These are phyloP conservation scores for thale cress (Arabidopsis thaliana) DNA, from an alignment of 345 rosid species.

Conservation along the genomic window TAIR10.1 NC_003070.9:3145501-3146000, in stretches of 20 bases:
- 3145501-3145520: slow-evolving; percentile 84
- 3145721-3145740: slow-evolving; percentile 34
- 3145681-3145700: slow-evolving; percentile 39
- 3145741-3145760: slow-evolving; percentile 35
- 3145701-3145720: slow-evolving; percentile 47
- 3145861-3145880: slow-evolving; percentile 6
- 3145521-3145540: slow-evolving; percentile 67
- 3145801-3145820: slow-evolving; percentile 29
- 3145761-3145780: slow-evolving; percentile 27
- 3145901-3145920: slow-evolving; percentile 54
- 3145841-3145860: slow-evolving; percentile 33
- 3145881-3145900: slow-evolving; percentile 55
- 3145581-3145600: slow-evolving; percentile 68
- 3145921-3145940: slow-evolving; percentile 54
- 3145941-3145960: slow-evolving; percentile 55
- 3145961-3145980: slow-evolving; percentile 55
- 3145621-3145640: slow-evolving; percentile 71
- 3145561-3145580: slow-evolving; percentile 69
- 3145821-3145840: slow-evolving; percentile 18
- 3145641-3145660: slow-evolving; percentile 51
- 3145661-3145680: slow-evolving; percentile 46
- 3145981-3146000: slow-evolving; percentile 54
- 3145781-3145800: slow-evolving; percentile 35
- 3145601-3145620: slow-evolving; percentile 60
- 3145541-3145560: slow-evolving; percentile 71